A percentile compares a stretch with the other conserved stretches of the same genome.
These are phyloP conservation scores for Cenchrus fungigraminus DNA, from an alignment of 176 grass and related monocot genomes.

Conservation along the genomic window DNA sequence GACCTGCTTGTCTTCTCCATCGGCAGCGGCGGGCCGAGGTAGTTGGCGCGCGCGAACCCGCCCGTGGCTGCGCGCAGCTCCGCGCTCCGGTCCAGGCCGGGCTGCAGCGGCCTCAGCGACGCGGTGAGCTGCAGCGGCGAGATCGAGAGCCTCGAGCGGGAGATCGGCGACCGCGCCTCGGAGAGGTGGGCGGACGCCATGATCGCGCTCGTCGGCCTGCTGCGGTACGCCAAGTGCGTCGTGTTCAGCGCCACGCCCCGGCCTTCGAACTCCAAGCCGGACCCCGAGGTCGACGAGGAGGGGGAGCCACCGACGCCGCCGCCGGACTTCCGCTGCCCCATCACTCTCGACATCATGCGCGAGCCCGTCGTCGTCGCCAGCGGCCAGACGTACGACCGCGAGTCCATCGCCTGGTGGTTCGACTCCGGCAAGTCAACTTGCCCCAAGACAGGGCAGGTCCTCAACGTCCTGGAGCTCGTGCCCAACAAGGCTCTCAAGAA, in stretches of 20 bases:
- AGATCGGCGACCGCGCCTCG: conserved; percentile 74
- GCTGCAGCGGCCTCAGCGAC: conserved; percentile 70
- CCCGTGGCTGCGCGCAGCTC: too few relatives aligned
- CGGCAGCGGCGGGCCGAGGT: conserved; percentile 54
- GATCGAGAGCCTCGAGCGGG: conserved; percentile 84
- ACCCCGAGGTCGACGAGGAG: conserved; percentile 40
- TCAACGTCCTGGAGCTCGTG: conserved; percentile 63
- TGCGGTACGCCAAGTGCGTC: conserved; percentile 92
- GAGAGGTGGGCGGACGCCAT: conserved; percentile 74
- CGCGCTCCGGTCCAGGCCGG: too few relatives aligned
- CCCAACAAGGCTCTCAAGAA: conserved; percentile 90
- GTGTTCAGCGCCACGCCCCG: conserved; percentile 74
- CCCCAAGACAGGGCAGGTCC: conserved; percentile 81
- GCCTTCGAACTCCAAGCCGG: conserved; percentile 48
- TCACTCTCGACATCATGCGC: conserved; percentile 88
- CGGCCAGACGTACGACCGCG: conserved; percentile 93
- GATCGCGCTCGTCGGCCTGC: conserved; percentile 80
- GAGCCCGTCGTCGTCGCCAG: conserved; percentile 84
- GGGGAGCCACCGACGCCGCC: conserved; percentile 58
- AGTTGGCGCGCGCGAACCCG: too few relatives aligned
- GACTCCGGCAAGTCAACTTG: conserved; percentile 78
- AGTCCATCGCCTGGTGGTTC: conserved; percentile 82
- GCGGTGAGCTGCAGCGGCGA: conserved; percentile 69
- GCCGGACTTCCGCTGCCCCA: conserved; percentile 89
- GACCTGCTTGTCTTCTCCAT: conserved; percentile 88